Percentiles rank a stretch among this genome's conserved stretches.
Evolutionary conservation across 2,329 filamentous ascomycete species (phyloP).

Genomic region (Aspergillus texensis): DNA sequence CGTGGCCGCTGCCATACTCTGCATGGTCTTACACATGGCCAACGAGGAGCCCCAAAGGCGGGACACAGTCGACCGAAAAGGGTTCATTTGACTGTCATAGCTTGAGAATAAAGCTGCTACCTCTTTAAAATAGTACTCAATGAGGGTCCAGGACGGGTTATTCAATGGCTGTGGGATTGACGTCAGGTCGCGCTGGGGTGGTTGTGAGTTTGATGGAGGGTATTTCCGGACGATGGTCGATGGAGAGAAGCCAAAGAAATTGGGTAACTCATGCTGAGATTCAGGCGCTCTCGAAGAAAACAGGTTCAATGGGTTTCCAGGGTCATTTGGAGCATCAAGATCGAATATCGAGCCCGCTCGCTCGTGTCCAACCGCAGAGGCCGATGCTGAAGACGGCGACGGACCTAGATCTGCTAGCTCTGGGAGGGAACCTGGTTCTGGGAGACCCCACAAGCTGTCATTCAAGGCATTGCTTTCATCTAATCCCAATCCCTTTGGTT

Average conservation of each 20-base stretch:
- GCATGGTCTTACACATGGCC: conserved; percentile 63
- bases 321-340: conserved; percentile 23
- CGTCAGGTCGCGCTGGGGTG: conserved; percentile 28
- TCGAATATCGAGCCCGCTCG: conserved; percentile 21
- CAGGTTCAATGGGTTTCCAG: conserved; percentile 26
- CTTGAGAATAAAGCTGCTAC: conserved; percentile 65
- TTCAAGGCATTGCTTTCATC: conserved; percentile 25
- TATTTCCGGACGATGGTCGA: conserved; percentile 38
- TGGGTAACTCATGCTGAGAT: conserved; percentile 19
- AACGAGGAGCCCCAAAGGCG: conserved; percentile 61
- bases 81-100: conserved; percentile 65
- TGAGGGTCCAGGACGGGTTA: conserved; percentile 58
- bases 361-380: conserved; percentile 16
- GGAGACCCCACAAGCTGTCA: conserved; percentile 36
- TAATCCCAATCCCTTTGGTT: conserved; percentile 16
- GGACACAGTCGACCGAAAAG: conserved; percentile 61
- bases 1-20: conserved; percentile 66
- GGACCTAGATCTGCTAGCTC: conserved; percentile 37
- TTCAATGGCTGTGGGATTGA: conserved; percentile 46
- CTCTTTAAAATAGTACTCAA: conserved; percentile 67
- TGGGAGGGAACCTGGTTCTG: conserved; percentile 31
- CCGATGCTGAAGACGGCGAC: conserved; percentile 23
- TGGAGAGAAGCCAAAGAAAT: conserved; percentile 34
- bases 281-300: conserved; percentile 29
- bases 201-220: conserved; percentile 26